Conservation (phyloP, 441 rosid genomes). For the Populus hybrid region DNA sequence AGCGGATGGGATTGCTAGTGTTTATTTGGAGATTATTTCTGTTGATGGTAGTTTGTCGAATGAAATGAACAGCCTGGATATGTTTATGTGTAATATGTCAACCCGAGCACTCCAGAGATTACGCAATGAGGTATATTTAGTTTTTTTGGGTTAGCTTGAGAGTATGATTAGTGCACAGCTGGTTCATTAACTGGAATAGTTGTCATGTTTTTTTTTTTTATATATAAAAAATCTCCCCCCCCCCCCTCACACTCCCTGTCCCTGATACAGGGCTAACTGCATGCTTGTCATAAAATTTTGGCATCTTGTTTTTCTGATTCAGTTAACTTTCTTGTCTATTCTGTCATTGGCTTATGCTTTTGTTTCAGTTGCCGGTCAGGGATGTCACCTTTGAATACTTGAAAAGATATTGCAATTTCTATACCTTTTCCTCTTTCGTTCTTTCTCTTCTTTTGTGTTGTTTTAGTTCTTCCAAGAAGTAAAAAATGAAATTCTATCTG, state of each 20-base stretch:
- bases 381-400: not conserved
- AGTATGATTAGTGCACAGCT: not conserved
- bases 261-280: not conserved
- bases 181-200: constrained; percentile 4
- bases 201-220: not conserved
- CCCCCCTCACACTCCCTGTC: not conserved
- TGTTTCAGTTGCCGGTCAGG: not conserved
- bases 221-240: not conserved
- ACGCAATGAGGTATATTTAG: constrained; percentile 72
- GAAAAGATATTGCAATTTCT: not conserved
- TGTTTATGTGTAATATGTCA: constrained; percentile 70
- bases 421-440: not conserved
- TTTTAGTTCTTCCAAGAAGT: not conserved
- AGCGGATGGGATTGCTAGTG: constrained; percentile 81
- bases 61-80: constrained; percentile 56
- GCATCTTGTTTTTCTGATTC: not conserved
- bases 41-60: constrained; percentile 72
- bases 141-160: constrained; percentile 4
- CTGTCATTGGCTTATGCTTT: not conserved
- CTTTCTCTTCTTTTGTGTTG: not conserved
- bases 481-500: not conserved
- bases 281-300: not conserved
- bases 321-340: not conserved
- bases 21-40: constrained; percentile 85
- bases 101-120: constrained; percentile 82